Percentiles rank a stretch among this genome's conserved stretches.
Evolutionary conservation across 768 basidiomycete species (phyloP).

Genomic region (Mrakia hoshinonis): DNA sequence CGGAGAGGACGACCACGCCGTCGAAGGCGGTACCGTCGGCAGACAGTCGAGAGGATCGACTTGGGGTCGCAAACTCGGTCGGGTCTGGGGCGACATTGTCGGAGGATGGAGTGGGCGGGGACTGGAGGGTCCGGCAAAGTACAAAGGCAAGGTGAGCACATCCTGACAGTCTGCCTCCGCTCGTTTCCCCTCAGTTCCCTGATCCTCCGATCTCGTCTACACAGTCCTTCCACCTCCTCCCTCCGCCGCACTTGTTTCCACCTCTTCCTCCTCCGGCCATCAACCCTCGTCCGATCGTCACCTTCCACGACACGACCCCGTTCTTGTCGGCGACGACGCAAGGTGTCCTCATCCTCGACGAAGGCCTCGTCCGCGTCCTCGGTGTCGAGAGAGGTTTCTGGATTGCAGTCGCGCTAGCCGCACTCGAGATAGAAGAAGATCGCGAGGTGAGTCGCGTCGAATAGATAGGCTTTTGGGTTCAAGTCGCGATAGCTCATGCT

Average conservation of each 20-base stretch:
- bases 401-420: constrained; percentile 5
- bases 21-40: not conserved
- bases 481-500: not conserved
- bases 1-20: not conserved
- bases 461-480: too few species aligned
- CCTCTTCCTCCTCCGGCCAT: not conserved
- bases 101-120: not conserved
- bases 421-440: constrained; percentile 9
- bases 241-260: not conserved
- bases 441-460: not conserved
- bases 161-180: not conserved
- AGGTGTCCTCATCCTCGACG: constrained; percentile 14
- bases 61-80: not conserved
- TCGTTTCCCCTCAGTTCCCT: not conserved
- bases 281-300: constrained; percentile 15
- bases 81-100: not conserved
- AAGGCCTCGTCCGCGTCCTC: not conserved
- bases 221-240: constrained; percentile 3
- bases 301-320: constrained; percentile 12
- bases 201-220: not conserved
- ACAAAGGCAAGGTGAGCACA: constrained; percentile 11
- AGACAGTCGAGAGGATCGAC: not conserved
- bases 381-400: constrained; percentile 25
- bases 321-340: constrained; percentile 12
- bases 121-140: not conserved